These are phyloP conservation scores for Phytophthora citricola DNA, from an alignment of 352 stramenopile genomes.

Conservation along the genomic window DNA sequence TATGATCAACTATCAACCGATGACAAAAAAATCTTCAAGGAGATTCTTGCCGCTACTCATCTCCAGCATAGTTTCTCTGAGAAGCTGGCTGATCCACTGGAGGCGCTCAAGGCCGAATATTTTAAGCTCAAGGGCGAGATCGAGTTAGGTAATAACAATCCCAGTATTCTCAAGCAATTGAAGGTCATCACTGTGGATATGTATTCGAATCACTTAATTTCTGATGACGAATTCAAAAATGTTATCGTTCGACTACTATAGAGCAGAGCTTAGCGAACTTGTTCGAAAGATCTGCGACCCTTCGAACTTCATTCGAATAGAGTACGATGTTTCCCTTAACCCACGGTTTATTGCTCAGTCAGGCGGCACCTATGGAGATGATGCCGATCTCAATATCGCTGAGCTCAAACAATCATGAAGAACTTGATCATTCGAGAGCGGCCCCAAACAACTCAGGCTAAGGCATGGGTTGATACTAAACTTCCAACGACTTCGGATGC, in stretches of 20 bases:
- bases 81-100: slow-evolving; percentile 1
- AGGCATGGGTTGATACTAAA: slow-evolving; percentile 2
- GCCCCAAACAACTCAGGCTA: neutral
- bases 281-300: no score
- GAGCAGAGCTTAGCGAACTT: no score
- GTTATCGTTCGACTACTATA: no score
- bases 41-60: slow-evolving; percentile 16
- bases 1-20: slow-evolving; percentile 15
- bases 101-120: no score
- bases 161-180: no score
- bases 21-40: slow-evolving; percentile 20
- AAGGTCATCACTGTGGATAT: no score
- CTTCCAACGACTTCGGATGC: neutral
- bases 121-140: no score
- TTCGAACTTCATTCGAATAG: no score
- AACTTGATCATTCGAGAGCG: slow-evolving; percentile 1
- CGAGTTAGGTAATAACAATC: no score
- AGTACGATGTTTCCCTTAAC: slow-evolving; percentile 2
- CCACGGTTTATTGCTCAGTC: neutral
- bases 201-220: no score
- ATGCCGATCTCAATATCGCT: slow-evolving; percentile 3
- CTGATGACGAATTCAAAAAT: no score
- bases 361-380: no score
- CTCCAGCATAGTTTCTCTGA: slow-evolving; percentile 16
- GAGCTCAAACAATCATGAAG: slow-evolving; percentile 20